A percentile compares a stretch with the other conserved stretches of the same genome.
phyloP scores from a whole-genome alignment of 2,329 filamentous ascomycete genomes.

The Bipolaris zeicola region DNA sequence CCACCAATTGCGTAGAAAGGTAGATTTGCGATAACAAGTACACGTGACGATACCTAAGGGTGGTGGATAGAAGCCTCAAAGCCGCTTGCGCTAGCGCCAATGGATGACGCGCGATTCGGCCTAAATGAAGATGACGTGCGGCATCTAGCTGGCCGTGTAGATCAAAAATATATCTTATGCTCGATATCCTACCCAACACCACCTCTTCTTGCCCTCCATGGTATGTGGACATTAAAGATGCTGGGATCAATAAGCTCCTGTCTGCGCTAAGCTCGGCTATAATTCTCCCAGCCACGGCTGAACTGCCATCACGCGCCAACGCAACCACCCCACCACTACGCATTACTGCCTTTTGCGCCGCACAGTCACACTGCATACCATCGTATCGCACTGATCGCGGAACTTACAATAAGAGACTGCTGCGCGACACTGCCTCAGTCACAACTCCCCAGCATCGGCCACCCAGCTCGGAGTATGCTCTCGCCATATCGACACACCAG shows the following conservation, averaged over 20 bases:
- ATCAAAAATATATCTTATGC: neutral
- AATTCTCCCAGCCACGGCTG: slow-evolving; percentile 1
- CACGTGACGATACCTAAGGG: neutral
- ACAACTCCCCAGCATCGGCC: neutral
- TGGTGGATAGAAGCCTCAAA: neutral
- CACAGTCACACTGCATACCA: slow-evolving; percentile 1
- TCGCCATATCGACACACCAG: slow-evolving; percentile 19
- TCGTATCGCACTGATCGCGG: neutral
- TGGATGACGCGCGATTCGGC: slow-evolving; percentile 20
- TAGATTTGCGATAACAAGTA: neutral
- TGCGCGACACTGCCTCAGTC: neutral
- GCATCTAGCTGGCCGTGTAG: slow-evolving; percentile 4
- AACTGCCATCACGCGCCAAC: slow-evolving; percentile 10
- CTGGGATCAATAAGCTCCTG: neutral
- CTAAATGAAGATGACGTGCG: slow-evolving; percentile 21
- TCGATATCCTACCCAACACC: neutral
- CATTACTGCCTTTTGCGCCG: slow-evolving; percentile 2
- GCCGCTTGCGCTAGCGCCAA: slow-evolving; percentile 14
- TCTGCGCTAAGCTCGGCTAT: slow-evolving; percentile 20
- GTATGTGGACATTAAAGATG: neutral
- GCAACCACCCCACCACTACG: slow-evolving; percentile 9
- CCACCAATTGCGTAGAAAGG: neutral
- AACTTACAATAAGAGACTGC: neutral
- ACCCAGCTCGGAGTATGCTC: slow-evolving; percentile 34
- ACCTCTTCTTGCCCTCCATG: neutral